Conservation (phyloP, 106 monocot genomes). For the Allium fistulosum region DNA sequence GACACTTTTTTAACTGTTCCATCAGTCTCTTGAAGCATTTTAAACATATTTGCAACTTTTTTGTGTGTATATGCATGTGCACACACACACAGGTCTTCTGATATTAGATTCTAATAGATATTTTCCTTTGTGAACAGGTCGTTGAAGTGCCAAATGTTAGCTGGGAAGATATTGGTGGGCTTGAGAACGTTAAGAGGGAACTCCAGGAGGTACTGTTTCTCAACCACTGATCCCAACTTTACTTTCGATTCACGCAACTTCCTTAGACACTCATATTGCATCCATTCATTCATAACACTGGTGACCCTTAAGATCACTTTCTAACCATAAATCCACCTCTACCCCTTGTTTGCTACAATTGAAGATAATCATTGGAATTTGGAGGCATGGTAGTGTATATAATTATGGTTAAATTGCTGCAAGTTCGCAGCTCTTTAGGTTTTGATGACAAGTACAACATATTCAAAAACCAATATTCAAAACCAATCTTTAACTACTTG, state of each 20-base stretch:
- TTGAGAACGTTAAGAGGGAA: constrained; percentile 62
- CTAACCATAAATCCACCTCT: too few relatives aligned
- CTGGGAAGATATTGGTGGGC: constrained; percentile 61
- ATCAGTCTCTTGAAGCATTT: too few relatives aligned
- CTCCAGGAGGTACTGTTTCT: constrained; percentile 37
- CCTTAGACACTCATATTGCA: neutral
- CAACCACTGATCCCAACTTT: neutral
- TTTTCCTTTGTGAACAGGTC: constrained; percentile 20
- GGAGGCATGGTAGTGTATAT: too few relatives aligned
- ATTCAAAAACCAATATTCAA: too few relatives aligned
- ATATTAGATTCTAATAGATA: neutral
- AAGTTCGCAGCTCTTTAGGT: neutral
- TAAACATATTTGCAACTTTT: neutral
- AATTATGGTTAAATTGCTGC: neutral
- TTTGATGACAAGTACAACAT: too few relatives aligned
- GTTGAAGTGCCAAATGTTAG: constrained; percentile 65
- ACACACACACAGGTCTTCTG: neutral
- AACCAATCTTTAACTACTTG: neutral
- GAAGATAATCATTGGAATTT: too few relatives aligned
- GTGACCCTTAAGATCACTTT: too few relatives aligned
- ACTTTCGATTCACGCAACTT: neutral
- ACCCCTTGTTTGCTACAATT: too few relatives aligned
- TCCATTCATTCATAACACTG: too few relatives aligned
- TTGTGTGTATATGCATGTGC: neutral
- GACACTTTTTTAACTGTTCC: too few relatives aligned